phyloP scores from a whole-genome alignment of 2,329 filamentous ascomycete genomes.

The Lecanicillium sp. region DNA sequence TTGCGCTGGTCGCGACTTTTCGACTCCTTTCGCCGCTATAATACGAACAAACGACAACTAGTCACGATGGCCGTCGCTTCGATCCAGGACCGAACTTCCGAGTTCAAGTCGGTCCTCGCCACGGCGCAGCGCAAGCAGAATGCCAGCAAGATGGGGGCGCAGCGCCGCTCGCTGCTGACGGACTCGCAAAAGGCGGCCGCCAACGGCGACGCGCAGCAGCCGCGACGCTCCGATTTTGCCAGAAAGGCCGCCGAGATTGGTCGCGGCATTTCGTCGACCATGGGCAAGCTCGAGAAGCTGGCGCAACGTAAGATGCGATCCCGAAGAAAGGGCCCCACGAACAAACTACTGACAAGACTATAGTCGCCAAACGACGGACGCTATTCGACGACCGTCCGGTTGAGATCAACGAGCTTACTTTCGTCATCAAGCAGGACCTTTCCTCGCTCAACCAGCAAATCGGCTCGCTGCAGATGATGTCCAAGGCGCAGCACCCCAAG shows the following conservation, averaged over 20 bases:
- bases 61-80: slow-evolving; percentile 58
- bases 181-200: slow-evolving; percentile 63
- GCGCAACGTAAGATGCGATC: slow-evolving; percentile 61
- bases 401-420: slow-evolving; percentile 95
- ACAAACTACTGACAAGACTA: slow-evolving; percentile 9
- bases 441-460: slow-evolving; percentile 81
- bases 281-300: slow-evolving; percentile 90
- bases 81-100: slow-evolving; percentile 92
- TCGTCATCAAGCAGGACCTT: slow-evolving; percentile 96
- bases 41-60: neutral
- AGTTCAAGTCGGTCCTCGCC: slow-evolving; percentile 86
- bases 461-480: slow-evolving; percentile 69
- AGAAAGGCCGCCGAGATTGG: slow-evolving; percentile 87
- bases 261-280: slow-evolving; percentile 82
- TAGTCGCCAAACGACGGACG: slow-evolving; percentile 91
- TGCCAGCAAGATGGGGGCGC: slow-evolving; percentile 68
- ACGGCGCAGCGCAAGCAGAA: slow-evolving; percentile 78
- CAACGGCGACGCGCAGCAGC: slow-evolving; percentile 45
- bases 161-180: slow-evolving; percentile 73
- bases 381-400: slow-evolving; percentile 95
- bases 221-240: slow-evolving; percentile 83
- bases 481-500: slow-evolving; percentile 68
- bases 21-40: slow-evolving; percentile 5
- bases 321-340: neutral
- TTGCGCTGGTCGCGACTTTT: slow-evolving; percentile 32